These are phyloP conservation scores for Kwoniella sp. DNA, from an alignment of 768 basidiomycete species.

Conservation along the genomic window DNA sequence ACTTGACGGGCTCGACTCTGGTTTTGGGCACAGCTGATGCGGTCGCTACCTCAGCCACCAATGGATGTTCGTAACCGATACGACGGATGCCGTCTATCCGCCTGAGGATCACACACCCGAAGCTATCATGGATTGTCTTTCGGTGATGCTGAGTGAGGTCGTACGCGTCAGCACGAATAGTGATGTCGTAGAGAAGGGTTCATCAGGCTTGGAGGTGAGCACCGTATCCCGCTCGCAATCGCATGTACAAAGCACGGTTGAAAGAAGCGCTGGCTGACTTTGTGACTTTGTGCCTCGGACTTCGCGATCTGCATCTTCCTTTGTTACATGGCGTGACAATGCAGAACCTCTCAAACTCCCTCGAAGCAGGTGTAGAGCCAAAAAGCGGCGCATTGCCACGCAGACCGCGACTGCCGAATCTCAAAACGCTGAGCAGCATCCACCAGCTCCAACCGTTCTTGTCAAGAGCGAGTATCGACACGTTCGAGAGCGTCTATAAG, in stretches of 20 bases:
- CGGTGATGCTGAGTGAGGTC: conserved; percentile 70
- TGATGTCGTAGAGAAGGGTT: background rate
- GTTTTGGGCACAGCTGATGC: background rate
- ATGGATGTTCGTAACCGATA: conserved; percentile 98
- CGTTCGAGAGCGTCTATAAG: conserved; percentile 89
- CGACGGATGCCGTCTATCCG: conserved; percentile 88
- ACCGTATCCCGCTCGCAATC: background rate
- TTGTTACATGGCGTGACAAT: background rate
- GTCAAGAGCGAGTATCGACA: conserved; percentile 79
- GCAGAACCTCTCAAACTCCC: background rate
- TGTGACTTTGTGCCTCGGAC: no score
- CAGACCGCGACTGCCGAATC: conserved; percentile 68
- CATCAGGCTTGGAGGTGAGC: background rate
- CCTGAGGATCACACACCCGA: conserved; percentile 73
- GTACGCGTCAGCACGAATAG: background rate
- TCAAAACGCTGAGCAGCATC: conserved; percentile 79
- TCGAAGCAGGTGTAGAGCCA: background rate
- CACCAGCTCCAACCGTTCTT: conserved; percentile 89
- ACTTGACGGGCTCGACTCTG: no score
- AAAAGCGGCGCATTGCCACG: conserved; percentile 59
- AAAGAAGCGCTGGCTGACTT: no score
- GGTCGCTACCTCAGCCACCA: conserved; percentile 64
- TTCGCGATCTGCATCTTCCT: no score
- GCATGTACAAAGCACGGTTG: no score
- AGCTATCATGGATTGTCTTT: conserved; percentile 86